Base-by-base conservation (phyloP, 2,329 filamentous ascomycete genomes). In the Colletotrichum trifolii region DNA sequence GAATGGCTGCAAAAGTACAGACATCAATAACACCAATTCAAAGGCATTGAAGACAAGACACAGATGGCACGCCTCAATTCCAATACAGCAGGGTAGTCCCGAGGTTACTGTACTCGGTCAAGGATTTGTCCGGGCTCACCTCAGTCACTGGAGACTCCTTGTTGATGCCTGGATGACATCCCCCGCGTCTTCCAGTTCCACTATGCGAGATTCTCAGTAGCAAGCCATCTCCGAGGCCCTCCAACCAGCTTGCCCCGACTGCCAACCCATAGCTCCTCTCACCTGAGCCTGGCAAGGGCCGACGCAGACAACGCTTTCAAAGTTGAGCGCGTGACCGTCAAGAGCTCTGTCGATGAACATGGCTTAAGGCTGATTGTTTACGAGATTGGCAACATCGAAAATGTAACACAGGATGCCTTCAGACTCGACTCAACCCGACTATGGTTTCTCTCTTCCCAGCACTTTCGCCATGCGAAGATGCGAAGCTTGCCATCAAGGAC, bases 321-420 rank as follows among this genome's bases (percentile, higher is more conserved):
- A 43, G 61, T 73, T 13, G 63, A 69, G 46, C 66, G 49, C n/a
- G 68, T 72, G 49, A 71, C 67, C 0, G 68, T 71, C 25, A 60
- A 69, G 12, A 67, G 64, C 11, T 70, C 67, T 3, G 54, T 70
- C n/a, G 38, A 34, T 15, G 65, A 69, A 15, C 45, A 68, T 45
- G 71, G 71, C 2, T 71, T 71, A 46, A 68, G 72, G 7, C 56
- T 69, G 33, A 70, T 73, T 11, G 71, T 69, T n/a, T 72, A 72
- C 60, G 72, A 73, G 61, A 69, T 73, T n/a, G 69, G 72, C 47
- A 73, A 73, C 57, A 72, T 73, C 53, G 72, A 70, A n/a, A 73
- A 73, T 58, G 72, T 73, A 35, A 74, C 73, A 71, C 72, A 73
- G 52, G 70, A 69, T 17, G 72, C 72, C 10, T 73, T 73, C 48